Percentiles rank a stretch among this genome's conserved stretches.
phyloP scores from a whole-genome alignment of 1,284 basidiomycete species.

The Ustilago esculenta region DNA sequence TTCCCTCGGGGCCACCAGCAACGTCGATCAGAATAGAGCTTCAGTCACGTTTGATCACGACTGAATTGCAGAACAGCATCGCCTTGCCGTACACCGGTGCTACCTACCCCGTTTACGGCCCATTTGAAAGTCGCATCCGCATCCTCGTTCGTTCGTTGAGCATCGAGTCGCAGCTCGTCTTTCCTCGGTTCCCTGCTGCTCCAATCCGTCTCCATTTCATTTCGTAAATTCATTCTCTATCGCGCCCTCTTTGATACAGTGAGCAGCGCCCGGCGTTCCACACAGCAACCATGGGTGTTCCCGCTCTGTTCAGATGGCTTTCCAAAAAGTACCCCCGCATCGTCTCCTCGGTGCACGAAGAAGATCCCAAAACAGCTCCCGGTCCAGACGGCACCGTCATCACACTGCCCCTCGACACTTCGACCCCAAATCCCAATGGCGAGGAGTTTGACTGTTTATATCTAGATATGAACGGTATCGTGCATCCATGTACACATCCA shows the following conservation, averaged over 20 bases:
- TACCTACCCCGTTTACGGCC: no score
- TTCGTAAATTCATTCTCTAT: no score
- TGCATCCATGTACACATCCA: constrained; percentile 98
- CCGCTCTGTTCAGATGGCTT: constrained; percentile 67
- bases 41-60: no score
- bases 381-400: constrained; percentile 74
- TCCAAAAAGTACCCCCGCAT: constrained; percentile 68
- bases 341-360: constrained; percentile 64
- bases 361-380: constrained; percentile 56
- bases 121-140: background rate
- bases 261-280: background rate
- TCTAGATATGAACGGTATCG: constrained; percentile 72
- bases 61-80: no score
- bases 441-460: constrained; percentile 96
- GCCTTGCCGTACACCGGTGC: no score
- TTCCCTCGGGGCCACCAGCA: no score
- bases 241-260: background rate
- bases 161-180: background rate
- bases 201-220: background rate
- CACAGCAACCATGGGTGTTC: constrained; percentile 61
- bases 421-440: constrained; percentile 90
- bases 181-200: background rate
- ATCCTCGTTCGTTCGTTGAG: constrained; percentile 1
- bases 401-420: constrained; percentile 83
- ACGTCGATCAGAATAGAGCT: no score